These are phyloP conservation scores for Metarhizium anisopliae DNA, from an alignment of 2,329 filamentous ascomycete genomes.

Conservation along the genomic window DNA sequence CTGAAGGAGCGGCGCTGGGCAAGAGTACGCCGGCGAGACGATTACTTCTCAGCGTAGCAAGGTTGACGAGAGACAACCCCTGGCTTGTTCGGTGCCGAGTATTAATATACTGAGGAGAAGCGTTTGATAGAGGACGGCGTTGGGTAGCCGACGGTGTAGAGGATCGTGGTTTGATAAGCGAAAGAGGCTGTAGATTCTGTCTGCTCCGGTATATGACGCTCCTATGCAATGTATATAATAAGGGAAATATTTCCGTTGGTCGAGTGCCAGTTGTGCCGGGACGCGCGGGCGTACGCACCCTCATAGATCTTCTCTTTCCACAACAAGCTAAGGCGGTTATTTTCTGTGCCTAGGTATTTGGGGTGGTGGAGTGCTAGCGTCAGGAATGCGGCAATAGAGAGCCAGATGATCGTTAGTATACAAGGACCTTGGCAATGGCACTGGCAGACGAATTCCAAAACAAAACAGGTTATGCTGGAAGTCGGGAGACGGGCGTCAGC, in stretches of 20 bases:
- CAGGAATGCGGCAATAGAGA: neutral
- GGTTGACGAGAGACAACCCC: neutral
- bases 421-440: neutral
- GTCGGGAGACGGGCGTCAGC: too few species aligned
- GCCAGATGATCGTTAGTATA: neutral
- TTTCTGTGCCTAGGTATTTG: too few species aligned
- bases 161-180: neutral
- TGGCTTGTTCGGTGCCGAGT: neutral
- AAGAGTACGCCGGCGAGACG: neutral
- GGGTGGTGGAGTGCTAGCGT: neutral
- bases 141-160: neutral
- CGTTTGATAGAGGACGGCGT: neutral
- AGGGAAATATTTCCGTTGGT: neutral
- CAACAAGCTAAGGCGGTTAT: too few species aligned
- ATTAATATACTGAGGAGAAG: neutral
- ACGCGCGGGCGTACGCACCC: neutral
- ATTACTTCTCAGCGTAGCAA: neutral
- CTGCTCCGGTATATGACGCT: neutral
- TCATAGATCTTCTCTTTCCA: neutral
- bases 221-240: neutral
- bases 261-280: neutral
- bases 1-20: neutral
- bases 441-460: too few species aligned
- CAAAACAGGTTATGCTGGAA: too few species aligned
- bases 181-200: neutral